Conservation (phyloP, 176 grass and related monocot species). For the Metroxylon sagu region DNA sequence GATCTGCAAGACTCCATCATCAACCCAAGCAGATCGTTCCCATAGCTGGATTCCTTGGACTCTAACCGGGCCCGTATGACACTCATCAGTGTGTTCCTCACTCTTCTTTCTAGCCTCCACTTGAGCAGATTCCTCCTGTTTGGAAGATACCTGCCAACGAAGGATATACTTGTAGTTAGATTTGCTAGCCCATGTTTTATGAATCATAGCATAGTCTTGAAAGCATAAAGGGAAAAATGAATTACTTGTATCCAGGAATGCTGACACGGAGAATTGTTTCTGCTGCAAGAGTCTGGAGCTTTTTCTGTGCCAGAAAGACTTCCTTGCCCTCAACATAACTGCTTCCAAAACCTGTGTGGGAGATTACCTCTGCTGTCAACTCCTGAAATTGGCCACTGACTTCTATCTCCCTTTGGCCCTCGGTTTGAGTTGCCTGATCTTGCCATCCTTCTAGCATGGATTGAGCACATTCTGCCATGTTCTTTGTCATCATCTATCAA, state of each 20-base stretch:
- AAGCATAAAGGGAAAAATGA: background rate
- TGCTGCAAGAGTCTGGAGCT: conserved; percentile 34
- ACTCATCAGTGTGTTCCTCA: conserved; percentile 19
- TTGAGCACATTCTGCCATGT: conserved; percentile 26
- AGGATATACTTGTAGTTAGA: no score
- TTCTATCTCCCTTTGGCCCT: conserved; percentile 28
- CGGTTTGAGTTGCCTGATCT: background rate
- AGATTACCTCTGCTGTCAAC: conserved; percentile 54
- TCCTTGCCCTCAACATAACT: conserved; percentile 36
- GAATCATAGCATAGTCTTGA: no score
- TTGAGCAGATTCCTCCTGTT: conserved; percentile 21
- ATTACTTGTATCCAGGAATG: conserved; percentile 19
- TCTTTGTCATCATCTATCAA: conserved; percentile 43
- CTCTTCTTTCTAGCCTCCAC: conserved; percentile 21
- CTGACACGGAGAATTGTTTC: conserved; percentile 13
- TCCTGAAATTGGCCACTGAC: conserved; percentile 33
- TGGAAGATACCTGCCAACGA: conserved; percentile 8
- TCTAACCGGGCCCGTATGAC: conserved; percentile 21
- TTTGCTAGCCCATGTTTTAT: no score
- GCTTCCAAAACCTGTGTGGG: conserved; percentile 49
- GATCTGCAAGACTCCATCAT: conserved; percentile 23
- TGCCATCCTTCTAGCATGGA: conserved; percentile 50
- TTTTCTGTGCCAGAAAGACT: conserved; percentile 36
- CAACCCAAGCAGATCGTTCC: conserved; percentile 35
- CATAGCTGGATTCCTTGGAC: conserved; percentile 16